A percentile compares a stretch with the other conserved stretches of the same genome.
These are phyloP conservation scores for Chytriomyces hyalinus DNA, from an alignment of 192 early-diverging fungal genomes.

Conservation along the genomic window DNA sequence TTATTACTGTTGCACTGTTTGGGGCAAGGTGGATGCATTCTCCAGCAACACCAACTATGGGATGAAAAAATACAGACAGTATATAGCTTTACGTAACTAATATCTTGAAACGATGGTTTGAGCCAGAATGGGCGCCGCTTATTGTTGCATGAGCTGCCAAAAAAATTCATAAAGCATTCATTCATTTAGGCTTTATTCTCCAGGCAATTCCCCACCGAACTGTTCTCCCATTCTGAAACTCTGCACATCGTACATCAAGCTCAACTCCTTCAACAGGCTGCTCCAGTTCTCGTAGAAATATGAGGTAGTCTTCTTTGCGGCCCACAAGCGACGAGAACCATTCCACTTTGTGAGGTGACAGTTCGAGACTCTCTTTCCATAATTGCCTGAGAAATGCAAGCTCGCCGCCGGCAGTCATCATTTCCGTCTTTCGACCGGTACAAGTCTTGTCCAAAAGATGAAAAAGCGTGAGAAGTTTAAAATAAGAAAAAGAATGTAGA, in stretches of 20 bases:
- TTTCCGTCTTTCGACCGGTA: conserved; percentile 68
- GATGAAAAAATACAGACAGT: too few species aligned
- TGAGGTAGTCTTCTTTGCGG: conserved; percentile 46
- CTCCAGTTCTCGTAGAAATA: conserved; percentile 31
- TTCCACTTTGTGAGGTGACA: conserved; percentile 36
- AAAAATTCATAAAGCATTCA: neutral
- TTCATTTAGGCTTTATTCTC: neutral
- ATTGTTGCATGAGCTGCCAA: too few species aligned
- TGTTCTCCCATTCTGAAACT: conserved; percentile 13
- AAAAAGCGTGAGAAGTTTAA: conserved; percentile 4
- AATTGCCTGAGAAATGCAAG: conserved; percentile 69
- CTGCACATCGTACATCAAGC: neutral
- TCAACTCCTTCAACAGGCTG: conserved; percentile 42
- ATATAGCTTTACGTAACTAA: too few species aligned
- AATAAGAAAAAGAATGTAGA: neutral
- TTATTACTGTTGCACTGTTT: too few species aligned
- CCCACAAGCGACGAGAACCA: conserved; percentile 89
- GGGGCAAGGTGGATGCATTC: too few species aligned
- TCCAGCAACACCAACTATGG: too few species aligned
- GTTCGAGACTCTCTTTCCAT: conserved; percentile 66
- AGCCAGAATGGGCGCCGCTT: too few species aligned
- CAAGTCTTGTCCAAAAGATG: conserved; percentile 50
- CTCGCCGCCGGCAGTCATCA: conserved; percentile 84
- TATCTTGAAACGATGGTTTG: too few species aligned
- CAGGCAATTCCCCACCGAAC: conserved; percentile 23